phyloP scores from a whole-genome alignment of 306 rosid species.

The Myrica gale region DNA sequence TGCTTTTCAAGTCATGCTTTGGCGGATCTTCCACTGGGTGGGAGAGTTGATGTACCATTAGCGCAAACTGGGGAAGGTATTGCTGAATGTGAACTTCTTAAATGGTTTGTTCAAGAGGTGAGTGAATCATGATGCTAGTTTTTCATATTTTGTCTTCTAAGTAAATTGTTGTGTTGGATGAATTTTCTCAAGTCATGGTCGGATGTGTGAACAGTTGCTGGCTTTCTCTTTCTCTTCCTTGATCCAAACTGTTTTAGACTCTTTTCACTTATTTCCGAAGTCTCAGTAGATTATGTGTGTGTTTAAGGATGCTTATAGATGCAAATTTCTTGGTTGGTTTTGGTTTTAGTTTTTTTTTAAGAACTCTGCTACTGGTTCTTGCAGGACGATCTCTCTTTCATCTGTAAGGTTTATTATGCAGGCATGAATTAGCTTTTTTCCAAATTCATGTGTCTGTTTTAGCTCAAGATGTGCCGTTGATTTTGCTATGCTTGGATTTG shows the following conservation, averaged over 20 bases:
- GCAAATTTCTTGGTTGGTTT: neutral
- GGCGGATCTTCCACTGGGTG: conserved; percentile 37
- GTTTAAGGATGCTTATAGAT: neutral
- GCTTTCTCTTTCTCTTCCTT: neutral
- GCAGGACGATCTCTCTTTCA: neutral
- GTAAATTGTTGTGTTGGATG: neutral
- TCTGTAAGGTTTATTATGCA: neutral
- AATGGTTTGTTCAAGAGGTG: conserved; percentile 94
- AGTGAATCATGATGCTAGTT: conserved; percentile 9
- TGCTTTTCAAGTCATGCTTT: conserved; percentile 55
- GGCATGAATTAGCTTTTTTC: neutral
- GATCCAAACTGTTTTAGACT: neutral
- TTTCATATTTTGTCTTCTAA: neutral
- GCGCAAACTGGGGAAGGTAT: conserved; percentile 99
- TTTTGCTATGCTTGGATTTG: neutral
- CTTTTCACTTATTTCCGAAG: neutral
- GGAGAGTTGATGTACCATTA: conserved; percentile 70
- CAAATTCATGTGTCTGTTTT: neutral
- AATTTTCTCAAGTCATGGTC: neutral
- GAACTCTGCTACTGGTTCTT: neutral
- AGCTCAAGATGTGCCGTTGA: neutral
- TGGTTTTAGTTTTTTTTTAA: neutral
- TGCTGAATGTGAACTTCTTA: conserved; percentile 96
- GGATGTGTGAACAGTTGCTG: neutral
- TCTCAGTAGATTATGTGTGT: neutral